These are phyloP conservation scores for Cytospora piceae DNA, from an alignment of 2,329 filamentous ascomycete genomes.

Conservation along the genomic window DNA sequence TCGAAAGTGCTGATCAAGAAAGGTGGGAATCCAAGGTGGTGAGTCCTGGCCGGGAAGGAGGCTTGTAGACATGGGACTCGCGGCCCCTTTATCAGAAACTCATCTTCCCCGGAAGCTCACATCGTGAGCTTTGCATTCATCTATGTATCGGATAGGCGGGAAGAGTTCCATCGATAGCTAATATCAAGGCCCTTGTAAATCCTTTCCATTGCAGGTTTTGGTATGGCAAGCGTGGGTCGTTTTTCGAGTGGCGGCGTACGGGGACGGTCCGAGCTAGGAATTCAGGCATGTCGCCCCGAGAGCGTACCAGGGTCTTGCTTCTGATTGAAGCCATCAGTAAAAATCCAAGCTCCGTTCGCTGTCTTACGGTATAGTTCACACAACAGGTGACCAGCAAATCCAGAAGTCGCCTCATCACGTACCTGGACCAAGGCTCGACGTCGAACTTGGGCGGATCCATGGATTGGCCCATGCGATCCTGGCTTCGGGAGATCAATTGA, in stretches of 20 bases:
- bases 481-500: slow-evolving; percentile 12
- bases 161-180: slow-evolving; percentile 10
- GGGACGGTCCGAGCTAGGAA: slow-evolving; percentile 6
- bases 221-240: not conserved
- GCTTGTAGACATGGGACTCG: not conserved
- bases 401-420: not conserved
- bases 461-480: slow-evolving; percentile 7
- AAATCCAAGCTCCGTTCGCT: not conserved
- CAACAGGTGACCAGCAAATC: slow-evolving; percentile 4
- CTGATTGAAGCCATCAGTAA: not conserved
- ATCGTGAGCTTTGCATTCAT: slow-evolving; percentile 1
- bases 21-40: slow-evolving; percentile 12
- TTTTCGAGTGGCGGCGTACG: not conserved
- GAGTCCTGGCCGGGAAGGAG: slow-evolving; percentile 23
- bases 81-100: slow-evolving; percentile 12
- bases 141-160: slow-evolving; percentile 18
- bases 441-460: not conserved
- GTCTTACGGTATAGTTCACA: too few species aligned
- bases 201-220: not conserved
- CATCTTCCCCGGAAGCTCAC: not conserved
- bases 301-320: not conserved
- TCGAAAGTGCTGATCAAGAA: slow-evolving; percentile 3
- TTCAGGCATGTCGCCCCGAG: slow-evolving; percentile 16
- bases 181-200: slow-evolving; percentile 3
- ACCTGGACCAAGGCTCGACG: not conserved